A percentile compares a stretch with the other conserved stretches of the same genome.
Evolutionary conservation across 75 land plant genomes (phyloP).

Genomic region (Cupressus sempervirens): DNA sequence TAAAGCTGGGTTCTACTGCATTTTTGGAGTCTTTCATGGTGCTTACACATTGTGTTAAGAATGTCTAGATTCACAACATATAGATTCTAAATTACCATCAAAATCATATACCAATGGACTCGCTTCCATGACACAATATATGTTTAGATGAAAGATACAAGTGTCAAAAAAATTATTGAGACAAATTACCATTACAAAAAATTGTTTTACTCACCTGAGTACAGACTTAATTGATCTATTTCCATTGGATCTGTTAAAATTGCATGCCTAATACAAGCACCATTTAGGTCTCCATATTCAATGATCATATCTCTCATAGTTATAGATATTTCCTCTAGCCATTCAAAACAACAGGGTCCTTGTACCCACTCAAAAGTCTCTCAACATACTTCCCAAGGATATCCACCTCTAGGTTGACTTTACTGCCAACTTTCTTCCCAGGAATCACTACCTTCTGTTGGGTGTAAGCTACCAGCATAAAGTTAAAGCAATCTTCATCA

Average conservation of each 20-base stretch:
- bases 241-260: background rate
- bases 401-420: constrained; percentile 94
- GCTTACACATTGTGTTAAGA: too few relatives aligned
- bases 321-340: background rate
- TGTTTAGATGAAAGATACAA: background rate
- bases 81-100: background rate
- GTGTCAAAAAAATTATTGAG: background rate
- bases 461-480: constrained; percentile 93
- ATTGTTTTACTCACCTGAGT: background rate
- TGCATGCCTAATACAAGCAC: background rate
- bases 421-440: constrained; percentile 76
- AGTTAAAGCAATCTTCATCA: constrained; percentile 68
- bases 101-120: background rate
- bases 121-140: background rate
- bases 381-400: constrained; percentile 94
- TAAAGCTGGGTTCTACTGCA: background rate
- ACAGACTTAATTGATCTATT: background rate
- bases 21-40: too few relatives aligned
- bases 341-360: background rate
- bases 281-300: background rate
- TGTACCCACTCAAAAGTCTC: constrained; percentile 57
- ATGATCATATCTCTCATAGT: background rate
- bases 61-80: background rate
- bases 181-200: background rate
- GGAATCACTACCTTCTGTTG: constrained; percentile 86